A percentile compares a stretch with the other conserved stretches of the same genome.
phyloP scores from a whole-genome alignment of 163 green algal species.

The Chlorella variabilis region DNA sequence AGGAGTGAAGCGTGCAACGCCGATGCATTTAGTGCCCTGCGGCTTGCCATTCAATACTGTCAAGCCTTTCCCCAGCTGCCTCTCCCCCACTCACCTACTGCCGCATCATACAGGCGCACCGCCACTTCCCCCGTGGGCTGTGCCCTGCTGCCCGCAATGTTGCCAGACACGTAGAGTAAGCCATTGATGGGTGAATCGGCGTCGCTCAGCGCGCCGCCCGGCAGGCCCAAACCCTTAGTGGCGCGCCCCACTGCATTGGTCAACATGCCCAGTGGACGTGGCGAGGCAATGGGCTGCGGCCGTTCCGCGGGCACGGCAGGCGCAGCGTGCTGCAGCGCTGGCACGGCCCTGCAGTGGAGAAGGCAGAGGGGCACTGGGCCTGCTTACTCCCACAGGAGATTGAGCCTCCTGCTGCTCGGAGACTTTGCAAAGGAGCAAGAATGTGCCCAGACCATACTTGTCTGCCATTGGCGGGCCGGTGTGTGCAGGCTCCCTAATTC shows the following conservation, averaged over 20 bases:
- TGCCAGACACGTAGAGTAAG: slow-evolving; percentile 69
- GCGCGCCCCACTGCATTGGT: slow-evolving; percentile 27
- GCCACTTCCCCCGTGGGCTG: slow-evolving; percentile 54
- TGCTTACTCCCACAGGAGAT: no score
- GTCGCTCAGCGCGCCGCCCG: background rate
- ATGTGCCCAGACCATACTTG: no score
- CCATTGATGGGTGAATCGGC: slow-evolving; percentile 67
- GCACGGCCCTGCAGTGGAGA: slow-evolving; percentile 55
- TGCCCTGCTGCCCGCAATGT: slow-evolving; percentile 51
- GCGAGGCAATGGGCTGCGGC: slow-evolving; percentile 27
- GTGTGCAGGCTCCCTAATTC: no score
- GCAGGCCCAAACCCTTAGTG: slow-evolving; percentile 14
- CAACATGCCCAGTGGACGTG: slow-evolving; percentile 39
- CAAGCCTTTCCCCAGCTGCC: no score
- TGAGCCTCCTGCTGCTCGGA: no score
- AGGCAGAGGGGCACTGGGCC: background rate
- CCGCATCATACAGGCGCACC: slow-evolving; percentile 77
- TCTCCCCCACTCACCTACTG: slow-evolving; percentile 64
- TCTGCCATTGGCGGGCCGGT: no score
- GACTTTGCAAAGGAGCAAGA: background rate
- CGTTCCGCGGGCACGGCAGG: slow-evolving; percentile 44
- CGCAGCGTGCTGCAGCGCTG: slow-evolving; percentile 67
- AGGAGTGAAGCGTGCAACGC: no score
- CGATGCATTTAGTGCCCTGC: no score
- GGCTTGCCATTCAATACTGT: no score